A percentile compares a stretch with the other conserved stretches of the same genome.
Evolutionary conservation across 192 early-diverging fungal species (phyloP).

Genomic region (Backusella mclennaniae): DNA sequence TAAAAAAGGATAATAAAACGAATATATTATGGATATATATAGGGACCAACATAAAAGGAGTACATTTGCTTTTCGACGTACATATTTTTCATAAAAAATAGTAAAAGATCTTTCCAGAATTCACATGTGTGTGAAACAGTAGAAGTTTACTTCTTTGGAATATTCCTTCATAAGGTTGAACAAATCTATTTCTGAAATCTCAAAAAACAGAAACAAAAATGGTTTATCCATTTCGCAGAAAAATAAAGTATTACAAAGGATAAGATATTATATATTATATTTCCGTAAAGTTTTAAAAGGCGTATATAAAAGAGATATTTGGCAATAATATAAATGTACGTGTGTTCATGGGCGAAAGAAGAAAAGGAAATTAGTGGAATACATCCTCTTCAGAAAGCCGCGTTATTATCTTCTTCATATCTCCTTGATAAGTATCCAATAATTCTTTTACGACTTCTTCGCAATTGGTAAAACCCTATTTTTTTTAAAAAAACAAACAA

Average conservation of each 20-base stretch:
- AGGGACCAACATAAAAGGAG: not conserved
- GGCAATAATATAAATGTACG: not conserved
- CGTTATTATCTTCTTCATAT: not conserved
- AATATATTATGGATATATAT: not conserved
- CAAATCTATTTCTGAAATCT: not conserved
- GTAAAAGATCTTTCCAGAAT: not conserved
- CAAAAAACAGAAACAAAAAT: not conserved
- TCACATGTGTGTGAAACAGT: not conserved
- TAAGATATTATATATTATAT: not conserved
- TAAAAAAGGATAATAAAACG: no score
- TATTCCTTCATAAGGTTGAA: not conserved
- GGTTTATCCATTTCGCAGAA: not conserved
- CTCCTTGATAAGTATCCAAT: not conserved
- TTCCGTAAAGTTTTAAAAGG: not conserved
- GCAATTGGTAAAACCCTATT: not conserved
- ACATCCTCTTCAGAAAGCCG: not conserved
- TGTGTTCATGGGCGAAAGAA: not conserved
- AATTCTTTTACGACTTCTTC: not conserved
- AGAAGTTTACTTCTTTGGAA: not conserved
- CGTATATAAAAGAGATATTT: not conserved
- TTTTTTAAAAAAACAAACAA: not conserved
- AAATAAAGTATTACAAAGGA: not conserved
- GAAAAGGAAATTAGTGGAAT: not conserved
- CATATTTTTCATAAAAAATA: not conserved
- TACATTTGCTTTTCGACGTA: not conserved